Evolutionary conservation across 208 protist species (phyloP).

Genomic region (Trypanosomatidae sp.): DNA sequence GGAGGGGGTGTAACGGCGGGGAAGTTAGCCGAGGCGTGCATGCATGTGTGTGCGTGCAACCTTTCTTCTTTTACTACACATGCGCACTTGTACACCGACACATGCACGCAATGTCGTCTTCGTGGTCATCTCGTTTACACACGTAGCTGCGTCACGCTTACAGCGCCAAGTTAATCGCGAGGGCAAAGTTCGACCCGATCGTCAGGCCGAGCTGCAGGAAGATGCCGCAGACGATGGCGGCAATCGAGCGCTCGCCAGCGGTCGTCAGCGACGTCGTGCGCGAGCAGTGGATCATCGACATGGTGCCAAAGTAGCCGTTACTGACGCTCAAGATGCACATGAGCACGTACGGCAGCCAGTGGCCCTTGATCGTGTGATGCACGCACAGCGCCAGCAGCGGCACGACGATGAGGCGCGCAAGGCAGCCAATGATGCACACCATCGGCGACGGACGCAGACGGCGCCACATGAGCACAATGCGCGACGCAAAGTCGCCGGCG

Average conservation of each 20-base stretch:
- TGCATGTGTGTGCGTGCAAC: no score
- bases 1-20: no score
- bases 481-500: constrained; percentile 33
- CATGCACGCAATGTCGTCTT: no score
- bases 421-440: constrained; percentile 21
- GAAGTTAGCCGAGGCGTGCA: no score
- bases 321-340: constrained; percentile 29
- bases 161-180: constrained; percentile 5
- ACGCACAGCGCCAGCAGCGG: constrained; percentile 51
- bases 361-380: constrained; percentile 19
- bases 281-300: constrained; percentile 53
- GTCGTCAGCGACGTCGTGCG: constrained; percentile 18
- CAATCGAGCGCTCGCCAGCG: constrained; percentile 49
- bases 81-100: no score
- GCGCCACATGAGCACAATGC: constrained; percentile 26
- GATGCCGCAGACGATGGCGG: constrained; percentile 24
- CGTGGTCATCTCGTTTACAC: no score
- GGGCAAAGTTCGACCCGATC: constrained; percentile 13
- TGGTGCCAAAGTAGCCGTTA: constrained; percentile 69
- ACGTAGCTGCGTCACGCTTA: neutral
- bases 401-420: constrained; percentile 34
- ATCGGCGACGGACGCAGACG: constrained; percentile 18
- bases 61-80: no score
- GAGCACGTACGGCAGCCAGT: constrained; percentile 34
- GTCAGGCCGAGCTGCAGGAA: constrained; percentile 35